phyloP scores from a whole-genome alignment of 371 early-diverging fungal species.

The Choanephora cucurbitarum region DNA sequence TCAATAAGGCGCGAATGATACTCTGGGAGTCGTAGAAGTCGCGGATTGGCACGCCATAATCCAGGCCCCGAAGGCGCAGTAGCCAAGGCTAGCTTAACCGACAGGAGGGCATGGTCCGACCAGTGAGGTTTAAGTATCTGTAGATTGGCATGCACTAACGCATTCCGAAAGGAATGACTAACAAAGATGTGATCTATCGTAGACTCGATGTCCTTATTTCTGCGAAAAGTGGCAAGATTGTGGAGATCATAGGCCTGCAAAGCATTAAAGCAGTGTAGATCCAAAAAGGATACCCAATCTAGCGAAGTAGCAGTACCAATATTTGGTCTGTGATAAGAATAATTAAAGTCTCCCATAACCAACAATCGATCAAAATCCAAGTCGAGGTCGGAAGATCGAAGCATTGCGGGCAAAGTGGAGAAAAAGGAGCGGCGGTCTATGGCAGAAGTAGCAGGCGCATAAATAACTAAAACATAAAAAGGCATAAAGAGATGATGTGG shows the following conservation, averaged over 20 bases:
- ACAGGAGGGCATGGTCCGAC: no score
- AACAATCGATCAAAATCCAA: no score
- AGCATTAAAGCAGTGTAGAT: not conserved
- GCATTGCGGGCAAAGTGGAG: no score
- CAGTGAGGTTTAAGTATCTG: no score
- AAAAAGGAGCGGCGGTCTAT: no score
- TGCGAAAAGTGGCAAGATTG: not conserved
- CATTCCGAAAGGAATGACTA: not conserved
- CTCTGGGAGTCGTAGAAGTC: not conserved
- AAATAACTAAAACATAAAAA: not conserved
- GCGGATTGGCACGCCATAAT: slow-evolving; percentile 6
- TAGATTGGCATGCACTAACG: not conserved
- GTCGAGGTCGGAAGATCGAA: not conserved
- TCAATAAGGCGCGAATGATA: not conserved
- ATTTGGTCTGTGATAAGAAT: not conserved
- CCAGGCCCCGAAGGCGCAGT: not conserved
- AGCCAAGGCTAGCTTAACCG: no score
- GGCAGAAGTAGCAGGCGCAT: not conserved
- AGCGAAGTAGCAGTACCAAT: not conserved
- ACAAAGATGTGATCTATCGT: slow-evolving; percentile 1
- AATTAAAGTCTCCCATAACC: slow-evolving; percentile 1
- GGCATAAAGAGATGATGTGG: not conserved
- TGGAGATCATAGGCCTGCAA: not conserved
- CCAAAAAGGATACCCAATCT: no score
- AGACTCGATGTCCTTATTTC: not conserved